These are phyloP conservation scores for Plasmodium gonderi DNA, from an alignment of 169 alveolate genomes.

Conservation along the genomic window DNA sequence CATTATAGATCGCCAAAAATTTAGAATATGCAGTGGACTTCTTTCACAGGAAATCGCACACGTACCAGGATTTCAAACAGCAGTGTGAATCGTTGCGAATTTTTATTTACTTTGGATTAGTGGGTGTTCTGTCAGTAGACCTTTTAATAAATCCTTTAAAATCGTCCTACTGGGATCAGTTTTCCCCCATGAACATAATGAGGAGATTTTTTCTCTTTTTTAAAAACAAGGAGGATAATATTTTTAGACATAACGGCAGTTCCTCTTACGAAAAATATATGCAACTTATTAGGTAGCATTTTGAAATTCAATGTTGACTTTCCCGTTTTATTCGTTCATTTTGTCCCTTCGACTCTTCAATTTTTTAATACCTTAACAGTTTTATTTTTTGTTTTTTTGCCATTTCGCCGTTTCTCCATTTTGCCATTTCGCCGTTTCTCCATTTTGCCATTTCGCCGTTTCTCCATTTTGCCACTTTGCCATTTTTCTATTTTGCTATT, in stretches of 20 bases:
- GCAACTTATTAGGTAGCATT: constrained; percentile 4
- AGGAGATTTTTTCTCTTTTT: constrained; percentile 57
- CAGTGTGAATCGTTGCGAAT: constrained; percentile 80
- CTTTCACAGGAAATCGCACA: constrained; percentile 73
- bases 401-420: no score
- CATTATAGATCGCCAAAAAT: constrained; percentile 16
- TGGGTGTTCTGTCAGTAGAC: constrained; percentile 76
- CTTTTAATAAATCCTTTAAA: constrained; percentile 76
- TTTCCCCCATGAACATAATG: constrained; percentile 50
- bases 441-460: no score
- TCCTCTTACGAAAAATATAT: constrained; percentile 23
- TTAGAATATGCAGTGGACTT: constrained; percentile 78
- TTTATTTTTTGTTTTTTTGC: no score
- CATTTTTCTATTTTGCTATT: background rate
- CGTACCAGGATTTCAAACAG: constrained; percentile 80
- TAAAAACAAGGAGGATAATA: constrained; percentile 4
- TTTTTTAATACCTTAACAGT: no score
- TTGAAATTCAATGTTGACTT: no score
- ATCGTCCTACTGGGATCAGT: constrained; percentile 81
- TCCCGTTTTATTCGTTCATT: background rate
- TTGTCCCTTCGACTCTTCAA: no score
- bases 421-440: no score
- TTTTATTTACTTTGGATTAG: constrained; percentile 81
- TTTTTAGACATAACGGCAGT: constrained; percentile 47
- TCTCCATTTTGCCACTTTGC: background rate